phyloP scores from a whole-genome alignment of 345 rosid genomes.

The Eucalyptus curtisii region DNA sequence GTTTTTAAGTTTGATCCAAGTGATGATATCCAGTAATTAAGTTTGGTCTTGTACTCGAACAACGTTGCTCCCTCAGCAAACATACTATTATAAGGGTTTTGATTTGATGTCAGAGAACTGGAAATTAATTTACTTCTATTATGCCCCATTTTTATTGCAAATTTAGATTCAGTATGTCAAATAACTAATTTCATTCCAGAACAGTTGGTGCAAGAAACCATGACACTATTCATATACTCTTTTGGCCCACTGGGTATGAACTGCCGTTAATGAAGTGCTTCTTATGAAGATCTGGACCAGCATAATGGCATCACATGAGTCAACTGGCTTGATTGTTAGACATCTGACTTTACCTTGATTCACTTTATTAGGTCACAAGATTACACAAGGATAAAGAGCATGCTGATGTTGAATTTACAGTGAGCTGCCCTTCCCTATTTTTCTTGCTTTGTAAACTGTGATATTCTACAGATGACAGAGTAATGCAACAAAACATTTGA shows the following conservation, averaged over 20 bases:
- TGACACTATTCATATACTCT: background rate
- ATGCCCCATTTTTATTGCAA: background rate
- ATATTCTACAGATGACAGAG: background rate
- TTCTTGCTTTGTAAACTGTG: background rate
- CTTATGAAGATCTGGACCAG: background rate
- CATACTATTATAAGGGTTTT: background rate
- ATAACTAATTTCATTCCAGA: background rate
- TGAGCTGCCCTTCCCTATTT: constrained; percentile 15
- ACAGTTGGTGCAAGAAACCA: background rate
- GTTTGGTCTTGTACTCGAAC: background rate
- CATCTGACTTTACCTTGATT: background rate
- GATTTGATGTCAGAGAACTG: background rate
- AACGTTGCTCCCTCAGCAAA: background rate
- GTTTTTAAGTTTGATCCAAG: background rate
- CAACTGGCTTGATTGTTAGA: background rate
- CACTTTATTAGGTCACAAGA: constrained; percentile 30
- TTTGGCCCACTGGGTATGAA: background rate
- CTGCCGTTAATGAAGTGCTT: background rate
- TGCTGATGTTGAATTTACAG: constrained; percentile 78
- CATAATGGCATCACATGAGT: background rate
- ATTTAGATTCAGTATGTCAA: background rate
- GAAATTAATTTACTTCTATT: background rate
- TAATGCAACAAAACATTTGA: background rate
- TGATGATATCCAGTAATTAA: background rate
- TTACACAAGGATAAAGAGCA: constrained; percentile 74